These are phyloP conservation scores for Diaporthe vexans DNA, from an alignment of 2,329 filamentous ascomycete species.

Conservation along the genomic window DNA sequence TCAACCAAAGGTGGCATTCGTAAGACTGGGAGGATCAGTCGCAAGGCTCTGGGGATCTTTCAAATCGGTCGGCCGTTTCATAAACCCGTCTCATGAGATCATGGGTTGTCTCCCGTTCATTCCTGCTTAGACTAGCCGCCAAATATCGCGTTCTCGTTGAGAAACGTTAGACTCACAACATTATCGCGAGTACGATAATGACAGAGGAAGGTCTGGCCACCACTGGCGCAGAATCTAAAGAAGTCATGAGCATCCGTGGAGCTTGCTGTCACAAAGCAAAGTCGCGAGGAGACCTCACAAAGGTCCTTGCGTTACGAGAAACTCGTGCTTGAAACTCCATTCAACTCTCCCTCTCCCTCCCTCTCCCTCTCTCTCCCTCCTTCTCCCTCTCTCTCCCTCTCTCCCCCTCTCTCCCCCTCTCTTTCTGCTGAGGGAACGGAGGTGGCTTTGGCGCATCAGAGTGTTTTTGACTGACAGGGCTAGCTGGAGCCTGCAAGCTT, in stretches of 20 bases:
- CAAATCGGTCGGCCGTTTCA: background rate
- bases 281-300: background rate
- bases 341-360: too few species aligned
- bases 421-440: too few species aligned
- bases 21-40: background rate
- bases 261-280: background rate
- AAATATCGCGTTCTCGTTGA: background rate
- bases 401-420: too few species aligned
- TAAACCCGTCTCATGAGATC: background rate
- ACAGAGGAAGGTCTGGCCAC: background rate
- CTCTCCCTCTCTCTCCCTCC: too few species aligned
- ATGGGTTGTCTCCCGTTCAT: background rate
- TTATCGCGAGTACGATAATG: background rate
- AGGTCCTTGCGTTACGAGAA: background rate
- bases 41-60: background rate
- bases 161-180: background rate
- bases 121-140: too few species aligned
- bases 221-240: background rate
- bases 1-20: background rate
- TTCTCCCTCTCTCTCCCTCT: too few species aligned
- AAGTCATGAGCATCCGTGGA: background rate
- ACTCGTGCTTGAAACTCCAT: background rate
- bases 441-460: background rate
- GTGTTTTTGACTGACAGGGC: background rate
- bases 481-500: background rate